Evolutionary conservation across 306 rosid species (phyloP).

Genomic region (Trifolium repens): DNA sequence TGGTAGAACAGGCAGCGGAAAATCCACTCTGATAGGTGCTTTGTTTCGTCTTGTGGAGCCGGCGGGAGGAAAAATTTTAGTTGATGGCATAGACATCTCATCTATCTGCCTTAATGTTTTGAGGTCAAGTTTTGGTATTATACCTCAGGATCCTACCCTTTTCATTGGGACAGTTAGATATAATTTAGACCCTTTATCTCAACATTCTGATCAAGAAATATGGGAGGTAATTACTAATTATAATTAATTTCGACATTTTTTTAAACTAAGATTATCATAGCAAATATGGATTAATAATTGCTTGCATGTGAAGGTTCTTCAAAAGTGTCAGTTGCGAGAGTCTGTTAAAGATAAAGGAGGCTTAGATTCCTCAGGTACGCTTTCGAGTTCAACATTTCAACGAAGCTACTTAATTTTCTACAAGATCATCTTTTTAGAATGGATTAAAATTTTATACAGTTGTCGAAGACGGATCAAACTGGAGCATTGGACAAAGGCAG

Average conservation of each 20-base stretch:
- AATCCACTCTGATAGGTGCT: background rate
- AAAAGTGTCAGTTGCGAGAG: background rate
- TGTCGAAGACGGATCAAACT: background rate
- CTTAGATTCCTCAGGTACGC: background rate
- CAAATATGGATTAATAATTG: background rate
- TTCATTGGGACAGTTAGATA: background rate
- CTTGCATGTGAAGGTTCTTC: slow-evolving; percentile 45
- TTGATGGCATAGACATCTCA: slow-evolving; percentile 74
- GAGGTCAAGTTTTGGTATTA: slow-evolving; percentile 1
- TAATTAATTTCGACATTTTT: background rate
- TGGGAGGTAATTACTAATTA: slow-evolving; percentile 69
- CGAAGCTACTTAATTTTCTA: background rate
- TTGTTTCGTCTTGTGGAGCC: slow-evolving; percentile 39
- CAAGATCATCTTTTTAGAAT: background rate
- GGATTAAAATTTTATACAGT: background rate
- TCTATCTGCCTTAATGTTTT: slow-evolving; percentile 26
- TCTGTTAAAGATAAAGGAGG: background rate
- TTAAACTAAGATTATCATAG: background rate
- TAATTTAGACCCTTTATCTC: background rate
- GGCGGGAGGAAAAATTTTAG: slow-evolving; percentile 58
- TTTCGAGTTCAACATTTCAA: background rate
- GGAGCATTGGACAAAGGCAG: background rate
- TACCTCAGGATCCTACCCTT: slow-evolving; percentile 6
- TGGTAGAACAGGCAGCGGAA: background rate
- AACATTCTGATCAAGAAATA: slow-evolving; percentile 36